Evolutionary conservation across 177 flowering plant genomes (phyloP).

Genomic region (Tripterygium wilfordii): DNA sequence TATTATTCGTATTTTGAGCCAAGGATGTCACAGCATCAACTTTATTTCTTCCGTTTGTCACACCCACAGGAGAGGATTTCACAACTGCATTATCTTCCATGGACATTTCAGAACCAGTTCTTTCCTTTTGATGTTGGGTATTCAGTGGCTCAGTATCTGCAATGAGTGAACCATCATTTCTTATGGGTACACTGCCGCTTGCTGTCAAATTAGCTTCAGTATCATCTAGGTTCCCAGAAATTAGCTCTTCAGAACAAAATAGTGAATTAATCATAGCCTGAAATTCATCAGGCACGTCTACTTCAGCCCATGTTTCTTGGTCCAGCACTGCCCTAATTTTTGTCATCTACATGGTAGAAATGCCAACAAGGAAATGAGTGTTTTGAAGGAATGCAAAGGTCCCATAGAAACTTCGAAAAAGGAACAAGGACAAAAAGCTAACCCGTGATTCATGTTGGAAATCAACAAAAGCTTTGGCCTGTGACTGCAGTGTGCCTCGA

Average conservation of each 20-base stretch:
- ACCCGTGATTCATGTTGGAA: conserved; percentile 94
- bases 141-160: conserved; percentile 19
- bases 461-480: conserved; percentile 88
- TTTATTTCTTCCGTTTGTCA: conserved; percentile 22
- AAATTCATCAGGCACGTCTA: conserved; percentile 95
- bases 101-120: conserved; percentile 25
- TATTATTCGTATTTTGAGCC: conserved; percentile 27
- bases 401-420: background rate
- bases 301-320: conserved; percentile 95
- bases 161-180: conserved; percentile 20
- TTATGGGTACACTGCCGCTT: conserved; percentile 17
- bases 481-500: conserved; percentile 92
- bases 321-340: conserved; percentile 95
- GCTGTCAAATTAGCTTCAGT: conserved; percentile 15
- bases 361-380: conserved; percentile 5
- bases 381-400: background rate
- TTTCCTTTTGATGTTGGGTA: conserved; percentile 13
- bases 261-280: conserved; percentile 63
- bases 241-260: conserved; percentile 31
- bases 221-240: conserved; percentile 25
- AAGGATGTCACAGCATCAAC: conserved; percentile 22
- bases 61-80: conserved; percentile 21
- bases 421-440: conserved; percentile 19
- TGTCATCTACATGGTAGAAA: conserved; percentile 69
- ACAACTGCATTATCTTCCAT: conserved; percentile 12